Conservation (phyloP, 163 green algal species). For the Scenedesmus sp. region DNA sequence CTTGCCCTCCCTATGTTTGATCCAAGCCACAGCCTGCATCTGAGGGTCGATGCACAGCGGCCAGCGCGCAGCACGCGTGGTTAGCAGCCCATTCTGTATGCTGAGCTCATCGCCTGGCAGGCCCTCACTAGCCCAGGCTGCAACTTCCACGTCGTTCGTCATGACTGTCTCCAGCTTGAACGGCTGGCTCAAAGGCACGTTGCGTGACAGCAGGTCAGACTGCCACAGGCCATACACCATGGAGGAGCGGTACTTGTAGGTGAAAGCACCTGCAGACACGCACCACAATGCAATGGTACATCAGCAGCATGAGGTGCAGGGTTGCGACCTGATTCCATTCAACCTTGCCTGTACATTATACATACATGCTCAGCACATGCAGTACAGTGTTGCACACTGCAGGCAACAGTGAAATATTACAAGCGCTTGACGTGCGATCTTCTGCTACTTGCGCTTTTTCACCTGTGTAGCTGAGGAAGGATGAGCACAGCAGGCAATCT, state of each 20-base stretch:
- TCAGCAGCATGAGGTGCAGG: too few relatives aligned
- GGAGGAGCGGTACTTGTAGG: constrained; percentile 82
- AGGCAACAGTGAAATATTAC: too few relatives aligned
- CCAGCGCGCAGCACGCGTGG: constrained; percentile 82
- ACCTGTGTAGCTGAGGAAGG: constrained; percentile 89
- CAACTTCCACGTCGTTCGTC: constrained; percentile 86
- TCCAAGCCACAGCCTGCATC: constrained; percentile 93
- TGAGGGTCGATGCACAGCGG: constrained; percentile 93
- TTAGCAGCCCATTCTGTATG: constrained; percentile 93
- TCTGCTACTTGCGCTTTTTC: neutral
- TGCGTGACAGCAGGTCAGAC: constrained; percentile 72
- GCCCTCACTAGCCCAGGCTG: constrained; percentile 83
- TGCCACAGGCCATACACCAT: constrained; percentile 89
- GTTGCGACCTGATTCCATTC: too few relatives aligned
- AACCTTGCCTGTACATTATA: too few relatives aligned
- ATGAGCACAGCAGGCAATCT: constrained; percentile 89
- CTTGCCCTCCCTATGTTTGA: constrained; percentile 89
- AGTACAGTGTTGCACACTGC: too few relatives aligned
- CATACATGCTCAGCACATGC: too few relatives aligned
- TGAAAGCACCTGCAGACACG: constrained; percentile 81
- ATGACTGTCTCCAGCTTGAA: constrained; percentile 87
- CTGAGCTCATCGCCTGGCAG: constrained; percentile 90
- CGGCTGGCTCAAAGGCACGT: constrained; percentile 78
- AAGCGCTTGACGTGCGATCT: neutral
- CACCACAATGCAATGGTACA: neutral